Percentiles rank a stretch among this genome's conserved stretches.
Conservation (phyloP, 1,139 yeast species). For the Tardiomyces depauwii region DNA sequence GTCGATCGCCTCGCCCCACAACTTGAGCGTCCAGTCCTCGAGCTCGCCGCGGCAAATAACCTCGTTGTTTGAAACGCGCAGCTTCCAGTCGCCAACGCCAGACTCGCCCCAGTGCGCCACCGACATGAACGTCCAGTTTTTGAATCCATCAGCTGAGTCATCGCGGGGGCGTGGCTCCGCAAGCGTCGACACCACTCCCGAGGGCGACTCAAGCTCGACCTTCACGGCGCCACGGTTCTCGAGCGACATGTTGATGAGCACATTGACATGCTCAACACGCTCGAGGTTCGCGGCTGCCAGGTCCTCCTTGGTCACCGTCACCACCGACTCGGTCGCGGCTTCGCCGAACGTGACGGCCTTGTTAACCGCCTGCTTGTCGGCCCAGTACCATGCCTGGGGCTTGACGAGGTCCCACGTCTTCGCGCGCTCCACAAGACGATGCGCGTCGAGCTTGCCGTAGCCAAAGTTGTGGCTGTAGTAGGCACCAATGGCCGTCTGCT, state of each 20-base stretch:
- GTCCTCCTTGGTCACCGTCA: constrained; percentile 40
- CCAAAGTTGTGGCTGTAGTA: constrained; percentile 83
- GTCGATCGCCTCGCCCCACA: constrained; percentile 75
- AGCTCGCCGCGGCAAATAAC: constrained; percentile 36
- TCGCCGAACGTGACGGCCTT: constrained; percentile 13
- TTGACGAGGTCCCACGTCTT: constrained; percentile 72
- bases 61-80: constrained; percentile 44
- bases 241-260: constrained; percentile 61
- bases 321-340: constrained; percentile 28
- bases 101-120: constrained; percentile 97
- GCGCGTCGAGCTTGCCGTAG: constrained; percentile 87
- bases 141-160: constrained; percentile 44
- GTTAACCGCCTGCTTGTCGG: constrained; percentile 32
- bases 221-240: constrained; percentile 59
- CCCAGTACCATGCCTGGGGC: constrained; percentile 79
- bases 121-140: constrained; percentile 90
- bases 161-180: constrained; percentile 66
- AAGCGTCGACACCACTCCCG: constrained; percentile 59
- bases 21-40: constrained; percentile 60
- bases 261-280: constrained; percentile 75
- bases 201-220: constrained; percentile 60
- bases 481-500: constrained; percentile 41
- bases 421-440: constrained; percentile 61
- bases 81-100: constrained; percentile 74
- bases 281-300: constrained; percentile 50